Evolutionary conservation across 441 rosid genomes (phyloP), one percentile per base, ranked within the genome.

Genomic region (Gossypium davidsonii): DNA sequence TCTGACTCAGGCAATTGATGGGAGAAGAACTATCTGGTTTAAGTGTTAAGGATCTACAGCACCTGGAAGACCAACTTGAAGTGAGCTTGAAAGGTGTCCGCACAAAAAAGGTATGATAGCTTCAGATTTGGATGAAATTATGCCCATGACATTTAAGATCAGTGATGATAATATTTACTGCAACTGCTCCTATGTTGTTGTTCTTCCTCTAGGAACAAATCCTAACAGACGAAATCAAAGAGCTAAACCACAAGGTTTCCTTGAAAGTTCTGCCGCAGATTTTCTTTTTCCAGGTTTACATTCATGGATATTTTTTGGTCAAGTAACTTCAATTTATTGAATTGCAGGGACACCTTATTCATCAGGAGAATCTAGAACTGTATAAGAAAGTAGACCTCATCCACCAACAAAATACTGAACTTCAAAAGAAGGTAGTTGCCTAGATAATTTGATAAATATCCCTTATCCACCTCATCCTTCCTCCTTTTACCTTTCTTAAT

Each of bases 1-100:
- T 76, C 73, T 17, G 65, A 5, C 31, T 57, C 48, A 92, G 98
- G 80, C 88, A 91, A 63, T 72, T 90, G 79, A 89, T 86, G 94
- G 97, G 98, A 73, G 91, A 90, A 77, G 90, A 91, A 76, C 86
- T 94, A 71, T 86, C 89, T 66, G 91, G 92, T 73, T 78, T 94
- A 69, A 76, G 78, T 34, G 68, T 81, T 67, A 87, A 79, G 49
- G 92, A 91, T 73, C 86, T 92, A 62, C 89, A 86, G 71, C 86
- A 83, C 81, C 84, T 94, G 75, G 98, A 94, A 79, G 88, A 79
- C 74, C 90, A 89, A 82, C 80, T 94, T 44, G 97, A 94, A 78
- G 82, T 77, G 79, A 88, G 97, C 76, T 77, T 92, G 77, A 85
- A 81, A 69, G 86, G 86, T 8, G 80, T 94, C 75, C 90, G 93